Base-by-base conservation (phyloP, 768 basidiomycete genomes). In the Auricularia cornea region DNA sequence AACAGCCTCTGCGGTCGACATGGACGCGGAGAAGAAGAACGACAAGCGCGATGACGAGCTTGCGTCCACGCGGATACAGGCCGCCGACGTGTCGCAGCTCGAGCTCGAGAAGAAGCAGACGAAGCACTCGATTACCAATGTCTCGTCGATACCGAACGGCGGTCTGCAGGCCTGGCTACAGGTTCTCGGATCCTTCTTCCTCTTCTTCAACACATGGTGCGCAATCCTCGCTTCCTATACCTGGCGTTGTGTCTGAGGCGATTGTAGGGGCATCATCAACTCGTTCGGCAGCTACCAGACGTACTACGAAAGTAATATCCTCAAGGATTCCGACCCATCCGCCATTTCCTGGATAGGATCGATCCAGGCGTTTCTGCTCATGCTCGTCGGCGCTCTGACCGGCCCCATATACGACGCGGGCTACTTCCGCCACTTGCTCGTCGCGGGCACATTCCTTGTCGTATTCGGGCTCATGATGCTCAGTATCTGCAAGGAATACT, bases 301-400 rank as follows among this genome's bases (percentile, higher is more conserved):
- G 10, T 52, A 52, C 51, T 52, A 52, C 28, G 51, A n/a, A n/a
- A 38, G 35, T 14, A n/a, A 28, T n/a, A 12, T 54, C 33, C 48
- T 62, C 61, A n/a, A 52, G 32, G 18, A 52, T 32, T 8, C n/a
- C 51, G 51, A 52, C 51, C 35, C 35, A 14, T n/a, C n/a, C 51
- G n/a, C 60, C 20, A 59, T 66, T 20, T 40, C 62, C 16, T 66
- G 65, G 65, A 66, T 66, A 18, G 65, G 65, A 18, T 64, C 63
- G 4, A n/a, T 66, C 18, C 65, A 66, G 28, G 20, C 61, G 3
- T 66, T 60, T 28, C 60, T 64, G 20, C 60, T 64, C 4, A 64
- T 60, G 38, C 10, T 52, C 20, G 51, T 54, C 18, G 63, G 51
- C 14, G 59, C 64, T 3, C 28, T 64, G 18, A 31, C 60, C 3